A percentile compares a stretch with the other conserved stretches of the same genome.
phyloP scores from a whole-genome alignment of 352 stramenopile genomes.

The Globisporangium nodosum region DNA sequence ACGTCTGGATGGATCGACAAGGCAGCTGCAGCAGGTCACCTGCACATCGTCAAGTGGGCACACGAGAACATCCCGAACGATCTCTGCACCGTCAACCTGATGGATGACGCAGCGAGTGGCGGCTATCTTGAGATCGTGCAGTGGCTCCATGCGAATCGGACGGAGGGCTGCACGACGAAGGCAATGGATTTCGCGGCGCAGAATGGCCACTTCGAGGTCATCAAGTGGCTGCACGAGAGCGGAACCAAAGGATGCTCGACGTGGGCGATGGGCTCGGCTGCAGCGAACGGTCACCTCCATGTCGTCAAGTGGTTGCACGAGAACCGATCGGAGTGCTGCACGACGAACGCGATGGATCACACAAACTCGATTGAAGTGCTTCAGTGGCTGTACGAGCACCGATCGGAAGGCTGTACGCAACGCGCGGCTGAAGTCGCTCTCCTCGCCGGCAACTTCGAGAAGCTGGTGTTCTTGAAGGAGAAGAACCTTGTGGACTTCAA shows the following conservation, averaged over 20 bases:
- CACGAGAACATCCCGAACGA: too few relatives aligned
- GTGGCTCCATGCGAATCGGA: neutral
- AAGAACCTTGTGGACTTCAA: too few relatives aligned
- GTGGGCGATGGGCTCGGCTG: neutral
- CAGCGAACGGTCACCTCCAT: neutral
- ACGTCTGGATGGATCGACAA: too few relatives aligned
- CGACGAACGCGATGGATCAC: neutral
- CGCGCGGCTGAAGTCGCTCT: too few relatives aligned
- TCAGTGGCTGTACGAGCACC: neutral
- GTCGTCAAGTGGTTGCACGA: neutral
- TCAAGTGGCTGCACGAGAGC: neutral
- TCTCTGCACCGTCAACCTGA: too few relatives aligned
- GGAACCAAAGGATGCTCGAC: neutral
- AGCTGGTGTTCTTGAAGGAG: too few relatives aligned
- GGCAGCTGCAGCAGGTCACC: too few relatives aligned
- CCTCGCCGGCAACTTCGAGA: too few relatives aligned
- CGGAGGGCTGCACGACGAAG: neutral
- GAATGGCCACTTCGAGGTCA: neutral
- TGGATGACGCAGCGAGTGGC: too few relatives aligned
- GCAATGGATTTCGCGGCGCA: neutral
- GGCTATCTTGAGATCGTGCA: too few relatives aligned
- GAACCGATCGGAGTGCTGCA: neutral
- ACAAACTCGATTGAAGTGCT: neutral
- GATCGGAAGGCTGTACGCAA: too few relatives aligned
- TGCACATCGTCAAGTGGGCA: too few relatives aligned